Evolutionary conservation across 352 stramenopile genomes (phyloP).

Genomic region (Globisporangium recalcitrans): DNA sequence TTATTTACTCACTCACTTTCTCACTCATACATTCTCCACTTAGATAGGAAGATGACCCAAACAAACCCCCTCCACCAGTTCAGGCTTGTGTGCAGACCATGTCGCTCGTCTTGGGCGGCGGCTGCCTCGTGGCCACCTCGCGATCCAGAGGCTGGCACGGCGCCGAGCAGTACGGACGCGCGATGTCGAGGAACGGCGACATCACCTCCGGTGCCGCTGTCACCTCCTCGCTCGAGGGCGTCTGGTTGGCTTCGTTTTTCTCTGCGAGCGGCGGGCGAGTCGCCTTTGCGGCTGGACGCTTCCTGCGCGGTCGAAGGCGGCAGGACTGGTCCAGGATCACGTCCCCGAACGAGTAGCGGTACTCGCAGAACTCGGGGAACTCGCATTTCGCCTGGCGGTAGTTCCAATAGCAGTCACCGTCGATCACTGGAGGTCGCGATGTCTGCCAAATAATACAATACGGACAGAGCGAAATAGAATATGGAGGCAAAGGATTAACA

Average conservation of each 20-base stretch:
- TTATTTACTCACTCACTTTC: neutral
- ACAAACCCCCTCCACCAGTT: neutral
- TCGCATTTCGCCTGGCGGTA: slow-evolving; percentile 67
- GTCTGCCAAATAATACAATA: slow-evolving; percentile 15
- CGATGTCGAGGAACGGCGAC: slow-evolving; percentile 13
- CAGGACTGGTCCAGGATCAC: slow-evolving; percentile 81
- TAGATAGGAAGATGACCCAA: neutral
- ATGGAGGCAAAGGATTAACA: neutral
- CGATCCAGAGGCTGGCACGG: slow-evolving; percentile 18
- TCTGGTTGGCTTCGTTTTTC: neutral
- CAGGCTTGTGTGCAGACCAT: slow-evolving; percentile 6
- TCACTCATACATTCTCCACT: neutral
- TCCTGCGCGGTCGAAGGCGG: slow-evolving; percentile 34
- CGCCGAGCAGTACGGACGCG: slow-evolving; percentile 40
- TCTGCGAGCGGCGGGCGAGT: slow-evolving; percentile 6
- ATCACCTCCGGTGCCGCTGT: neutral
- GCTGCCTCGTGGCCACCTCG: neutral
- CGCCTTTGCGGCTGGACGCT: slow-evolving; percentile 29
- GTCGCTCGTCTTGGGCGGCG: neutral
- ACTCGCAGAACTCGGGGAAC: slow-evolving; percentile 77
- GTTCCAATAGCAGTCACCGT: slow-evolving; percentile 84
- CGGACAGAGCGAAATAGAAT: neutral
- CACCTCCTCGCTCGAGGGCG: neutral
- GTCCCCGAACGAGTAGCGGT: slow-evolving; percentile 77
- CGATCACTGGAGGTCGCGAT: slow-evolving; percentile 58